Percentiles rank a stretch among this genome's conserved stretches.
phyloP scores from a whole-genome alignment of 148 eudicot genomes.

The Gaultheria prostrata region DNA sequence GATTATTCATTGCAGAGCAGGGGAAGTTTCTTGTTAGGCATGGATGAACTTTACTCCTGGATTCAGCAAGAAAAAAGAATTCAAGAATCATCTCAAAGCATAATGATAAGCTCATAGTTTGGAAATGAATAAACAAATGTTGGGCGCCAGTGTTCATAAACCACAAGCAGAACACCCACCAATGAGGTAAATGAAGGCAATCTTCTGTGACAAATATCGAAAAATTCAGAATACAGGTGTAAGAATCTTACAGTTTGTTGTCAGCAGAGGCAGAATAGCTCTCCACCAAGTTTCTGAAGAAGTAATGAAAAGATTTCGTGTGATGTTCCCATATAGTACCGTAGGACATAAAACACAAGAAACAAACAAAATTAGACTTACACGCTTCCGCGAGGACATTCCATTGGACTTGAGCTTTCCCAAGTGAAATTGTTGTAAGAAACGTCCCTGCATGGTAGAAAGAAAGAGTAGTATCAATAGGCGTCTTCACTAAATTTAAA shows the following conservation, averaged over 20 bases:
- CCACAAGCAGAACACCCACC: neutral
- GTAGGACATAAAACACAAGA: neutral
- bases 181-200: neutral
- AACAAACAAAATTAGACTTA: slow-evolving; percentile 26
- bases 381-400: slow-evolving; percentile 49
- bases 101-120: neutral
- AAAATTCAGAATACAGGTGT: neutral
- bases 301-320: slow-evolving; percentile 10
- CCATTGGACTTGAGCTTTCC: slow-evolving; percentile 34
- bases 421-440: slow-evolving; percentile 49
- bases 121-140: neutral
- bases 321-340: neutral
- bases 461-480: slow-evolving; percentile 1
- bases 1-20: slow-evolving; percentile 28
- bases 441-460: slow-evolving; percentile 37
- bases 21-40: slow-evolving; percentile 51
- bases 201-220: neutral
- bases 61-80: slow-evolving; percentile 10
- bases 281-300: slow-evolving; percentile 54
- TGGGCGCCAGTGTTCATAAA: neutral
- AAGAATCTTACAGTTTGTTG: slow-evolving; percentile 38
- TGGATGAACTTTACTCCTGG: slow-evolving; percentile 25
- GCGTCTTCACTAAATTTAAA: neutral
- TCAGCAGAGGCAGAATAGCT: slow-evolving; percentile 39
- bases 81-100: neutral